phyloP scores from a whole-genome alignment of 2,329 filamentous ascomycete species.

The Xylariaceae sp. region DNA sequence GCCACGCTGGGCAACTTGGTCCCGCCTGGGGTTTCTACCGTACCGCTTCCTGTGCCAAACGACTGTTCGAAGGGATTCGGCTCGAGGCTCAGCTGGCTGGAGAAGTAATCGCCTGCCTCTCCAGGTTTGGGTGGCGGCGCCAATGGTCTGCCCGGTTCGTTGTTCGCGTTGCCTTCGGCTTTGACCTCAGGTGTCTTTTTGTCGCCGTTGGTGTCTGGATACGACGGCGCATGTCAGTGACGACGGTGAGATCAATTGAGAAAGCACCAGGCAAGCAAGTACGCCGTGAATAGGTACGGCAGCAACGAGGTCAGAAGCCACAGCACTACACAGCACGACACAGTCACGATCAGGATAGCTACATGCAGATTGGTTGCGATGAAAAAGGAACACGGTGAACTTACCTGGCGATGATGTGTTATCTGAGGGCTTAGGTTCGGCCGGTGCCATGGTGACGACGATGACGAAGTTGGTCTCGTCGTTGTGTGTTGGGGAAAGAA shows the following conservation, averaged over 20 bases:
- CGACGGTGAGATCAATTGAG: conserved; percentile 23
- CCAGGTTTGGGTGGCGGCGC: conserved; percentile 72
- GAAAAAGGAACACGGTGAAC: conserved; percentile 22
- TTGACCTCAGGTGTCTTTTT: conserved; percentile 56
- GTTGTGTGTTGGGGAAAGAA: conserved; percentile 36
- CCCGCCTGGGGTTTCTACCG: conserved; percentile 80
- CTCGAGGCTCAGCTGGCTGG: conserved; percentile 73
- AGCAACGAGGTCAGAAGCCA: conserved; percentile 5
- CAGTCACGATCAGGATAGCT: conserved; percentile 7
- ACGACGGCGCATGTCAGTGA: conserved; percentile 34
- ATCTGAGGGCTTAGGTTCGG: conserved; percentile 43
- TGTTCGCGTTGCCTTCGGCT: conserved; percentile 55
- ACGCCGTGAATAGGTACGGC: conserved; percentile 4
- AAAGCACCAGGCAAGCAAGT: conserved; percentile 6
- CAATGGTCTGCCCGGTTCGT: conserved; percentile 68
- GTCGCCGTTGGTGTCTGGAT: conserved; percentile 51
- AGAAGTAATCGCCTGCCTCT: conserved; percentile 68
- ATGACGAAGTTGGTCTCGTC: conserved; percentile 43
- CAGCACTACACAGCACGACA: conserved; percentile 10
- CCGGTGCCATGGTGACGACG: conserved; percentile 45
- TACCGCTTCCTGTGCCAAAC: conserved; percentile 68
- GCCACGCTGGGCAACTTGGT: conserved; percentile 88
- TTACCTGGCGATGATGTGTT: conserved; percentile 44
- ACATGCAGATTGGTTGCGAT: conserved; percentile 15
- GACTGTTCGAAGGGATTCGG: conserved; percentile 98